These are phyloP conservation scores for Coemansia sp. DNA, from an alignment of 192 early-diverging fungal genomes.

Conservation along the genomic window DNA sequence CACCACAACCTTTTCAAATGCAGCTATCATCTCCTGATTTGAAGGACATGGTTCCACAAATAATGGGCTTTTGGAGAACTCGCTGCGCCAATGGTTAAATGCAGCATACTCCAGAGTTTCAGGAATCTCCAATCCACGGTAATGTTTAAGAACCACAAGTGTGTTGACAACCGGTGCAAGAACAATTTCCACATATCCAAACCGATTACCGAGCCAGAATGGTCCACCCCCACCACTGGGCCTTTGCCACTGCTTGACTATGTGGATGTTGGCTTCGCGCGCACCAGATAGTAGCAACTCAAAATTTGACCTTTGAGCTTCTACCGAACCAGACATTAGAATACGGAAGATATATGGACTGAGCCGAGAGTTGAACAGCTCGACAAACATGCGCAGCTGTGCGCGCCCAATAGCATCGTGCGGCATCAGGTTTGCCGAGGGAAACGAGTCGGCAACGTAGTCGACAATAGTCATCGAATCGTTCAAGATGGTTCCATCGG, in stretches of 20 bases:
- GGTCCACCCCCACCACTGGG: constrained; percentile 29
- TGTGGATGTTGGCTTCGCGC: constrained; percentile 1
- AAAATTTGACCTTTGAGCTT: constrained; percentile 19
- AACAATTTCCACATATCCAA: constrained; percentile 24
- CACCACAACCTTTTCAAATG: constrained; percentile 24
- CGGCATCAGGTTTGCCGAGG: constrained; percentile 51
- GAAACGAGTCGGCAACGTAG: constrained; percentile 63
- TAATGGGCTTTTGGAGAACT: constrained; percentile 18
- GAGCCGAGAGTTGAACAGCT: constrained; percentile 18
- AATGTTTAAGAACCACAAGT: constrained; percentile 17
- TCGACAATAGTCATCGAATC: constrained; percentile 70
- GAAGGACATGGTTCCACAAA: constrained; percentile 22
- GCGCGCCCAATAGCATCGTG: constrained; percentile 31
- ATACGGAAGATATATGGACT: constrained; percentile 18
- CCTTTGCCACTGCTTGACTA: constrained; percentile 23
- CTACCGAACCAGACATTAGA: constrained; percentile 9
- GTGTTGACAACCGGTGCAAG: constrained; percentile 19
- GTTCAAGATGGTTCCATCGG: constrained; percentile 59
- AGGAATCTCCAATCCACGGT: constrained; percentile 27
- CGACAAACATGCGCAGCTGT: constrained; percentile 45
- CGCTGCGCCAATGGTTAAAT: constrained; percentile 28
- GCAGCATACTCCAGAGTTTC: constrained; percentile 34
- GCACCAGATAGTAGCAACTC: constrained; percentile 15
- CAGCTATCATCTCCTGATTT: constrained; percentile 11
- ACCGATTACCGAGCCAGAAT: constrained; percentile 26